phyloP scores from a whole-genome alignment of 768 basidiomycete species.

The Mrakia gelida region DNA sequence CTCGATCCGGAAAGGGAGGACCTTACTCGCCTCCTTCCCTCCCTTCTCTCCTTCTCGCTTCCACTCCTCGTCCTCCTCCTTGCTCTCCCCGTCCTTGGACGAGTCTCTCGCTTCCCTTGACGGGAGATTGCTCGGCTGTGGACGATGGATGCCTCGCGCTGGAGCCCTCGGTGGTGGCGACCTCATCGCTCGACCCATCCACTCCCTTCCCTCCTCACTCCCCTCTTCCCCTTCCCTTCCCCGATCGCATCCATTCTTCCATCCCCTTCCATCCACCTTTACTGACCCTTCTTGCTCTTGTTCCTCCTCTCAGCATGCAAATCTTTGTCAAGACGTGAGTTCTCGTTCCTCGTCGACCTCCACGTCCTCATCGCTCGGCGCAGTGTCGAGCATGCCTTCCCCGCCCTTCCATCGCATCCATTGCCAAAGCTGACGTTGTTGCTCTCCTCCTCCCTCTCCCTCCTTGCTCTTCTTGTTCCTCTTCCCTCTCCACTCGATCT shows the following conservation, averaged over 20 bases:
- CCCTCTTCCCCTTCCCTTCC: background rate
- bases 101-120: background rate
- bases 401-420: background rate
- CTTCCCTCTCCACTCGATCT: background rate
- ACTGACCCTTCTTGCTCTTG: background rate
- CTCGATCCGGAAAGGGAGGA: background rate
- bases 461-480: background rate
- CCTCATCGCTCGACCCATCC: background rate
- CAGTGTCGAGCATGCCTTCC: background rate
- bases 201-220: background rate
- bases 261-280: background rate
- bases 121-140: background rate
- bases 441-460: background rate
- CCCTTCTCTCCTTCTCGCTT: background rate
- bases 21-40: no score
- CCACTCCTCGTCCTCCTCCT: background rate
- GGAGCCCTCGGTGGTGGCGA: background rate
- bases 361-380: background rate
- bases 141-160: background rate
- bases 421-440: background rate
- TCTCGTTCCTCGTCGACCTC: background rate
- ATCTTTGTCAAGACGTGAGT: constrained; percentile 31
- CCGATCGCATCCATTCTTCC: background rate
- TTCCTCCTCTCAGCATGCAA: constrained; percentile 17
- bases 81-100: background rate